Evolutionary conservation across 2,329 filamentous ascomycete genomes (phyloP).

Genomic region (Plectosphaerella cucumerina): DNA sequence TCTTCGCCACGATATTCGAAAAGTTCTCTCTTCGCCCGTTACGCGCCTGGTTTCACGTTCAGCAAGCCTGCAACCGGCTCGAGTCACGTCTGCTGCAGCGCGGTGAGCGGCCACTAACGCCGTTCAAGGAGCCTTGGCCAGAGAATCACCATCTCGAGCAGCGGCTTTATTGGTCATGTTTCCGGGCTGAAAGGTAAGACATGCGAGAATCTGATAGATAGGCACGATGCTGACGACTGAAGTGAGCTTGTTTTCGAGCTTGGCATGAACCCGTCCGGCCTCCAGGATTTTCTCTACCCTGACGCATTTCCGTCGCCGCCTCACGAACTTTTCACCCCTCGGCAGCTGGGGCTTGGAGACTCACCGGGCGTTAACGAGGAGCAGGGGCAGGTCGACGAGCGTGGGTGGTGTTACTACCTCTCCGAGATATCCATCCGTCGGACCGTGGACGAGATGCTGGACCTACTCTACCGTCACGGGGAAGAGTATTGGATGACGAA

Average conservation of each 20-base stretch:
- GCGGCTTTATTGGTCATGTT: conserved; percentile 17
- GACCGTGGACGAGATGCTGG: conserved; percentile 12
- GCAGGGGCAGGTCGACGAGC: conserved; percentile 5
- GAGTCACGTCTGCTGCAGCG: conserved; percentile 4
- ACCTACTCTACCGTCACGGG: conserved; percentile 5
- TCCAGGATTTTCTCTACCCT: conserved; percentile 13
- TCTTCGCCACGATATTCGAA: conserved; percentile 16
- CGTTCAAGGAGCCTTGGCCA: neutral
- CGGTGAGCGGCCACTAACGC: conserved; percentile 2
- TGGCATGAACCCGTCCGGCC: conserved; percentile 7
- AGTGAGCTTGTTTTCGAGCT: conserved; percentile 3
- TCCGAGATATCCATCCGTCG: conserved; percentile 16
- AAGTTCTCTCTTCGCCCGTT: conserved; percentile 16
- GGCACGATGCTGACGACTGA: neutral
- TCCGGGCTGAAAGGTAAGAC: conserved; percentile 15
- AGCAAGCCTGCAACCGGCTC: conserved; percentile 13
- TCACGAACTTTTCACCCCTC: neutral
- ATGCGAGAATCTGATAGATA: neutral
- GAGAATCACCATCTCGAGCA: conserved; percentile 9
- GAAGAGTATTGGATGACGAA: conserved; percentile 6
- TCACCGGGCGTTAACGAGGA: neutral
- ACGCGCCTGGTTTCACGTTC: conserved; percentile 15
- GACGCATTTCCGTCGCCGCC: conserved; percentile 15
- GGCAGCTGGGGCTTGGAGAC: neutral
- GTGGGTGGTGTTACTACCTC: conserved; percentile 16